phyloP scores from a whole-genome alignment of 2,329 filamentous ascomycete species.

The Shiraia sp. region DNA sequence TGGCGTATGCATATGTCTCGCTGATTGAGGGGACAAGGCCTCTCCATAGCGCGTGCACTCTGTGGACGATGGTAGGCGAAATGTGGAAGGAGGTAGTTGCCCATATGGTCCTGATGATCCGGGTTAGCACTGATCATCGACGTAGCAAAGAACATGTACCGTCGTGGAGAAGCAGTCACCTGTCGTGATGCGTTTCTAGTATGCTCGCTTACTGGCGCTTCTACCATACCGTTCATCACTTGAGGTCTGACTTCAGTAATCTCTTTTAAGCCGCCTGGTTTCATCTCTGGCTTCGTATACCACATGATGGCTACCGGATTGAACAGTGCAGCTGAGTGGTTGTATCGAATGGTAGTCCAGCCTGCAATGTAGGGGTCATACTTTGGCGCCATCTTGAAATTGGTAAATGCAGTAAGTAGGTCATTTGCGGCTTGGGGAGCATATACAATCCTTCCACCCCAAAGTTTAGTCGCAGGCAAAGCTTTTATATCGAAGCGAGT shows the following conservation, averaged over 20 bases:
- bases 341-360: slow-evolving; percentile 29
- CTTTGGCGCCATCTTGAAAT: slow-evolving; percentile 17
- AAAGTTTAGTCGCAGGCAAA: slow-evolving; percentile 16
- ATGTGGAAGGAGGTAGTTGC: slow-evolving; percentile 28
- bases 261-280: slow-evolving; percentile 17
- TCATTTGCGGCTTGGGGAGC: slow-evolving; percentile 13
- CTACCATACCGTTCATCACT: slow-evolving; percentile 17
- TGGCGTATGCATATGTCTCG: slow-evolving; percentile 17
- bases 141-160: slow-evolving; percentile 1
- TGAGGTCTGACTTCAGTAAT: slow-evolving; percentile 20
- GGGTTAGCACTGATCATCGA: background rate
- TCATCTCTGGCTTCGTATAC: slow-evolving; percentile 23
- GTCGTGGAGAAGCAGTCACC: slow-evolving; percentile 12
- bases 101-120: slow-evolving; percentile 22
- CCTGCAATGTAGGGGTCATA: slow-evolving; percentile 28
- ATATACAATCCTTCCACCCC: slow-evolving; percentile 22
- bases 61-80: slow-evolving; percentile 18
- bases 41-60: slow-evolving; percentile 25
- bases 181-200: slow-evolving; percentile 24
- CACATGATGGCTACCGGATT: slow-evolving; percentile 26
- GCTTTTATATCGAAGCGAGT: slow-evolving; percentile 46
- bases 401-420: slow-evolving; percentile 22
- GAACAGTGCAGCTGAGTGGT: slow-evolving; percentile 17
- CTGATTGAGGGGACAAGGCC: slow-evolving; percentile 14
- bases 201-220: slow-evolving; percentile 20